Evolutionary conservation across 2,329 filamentous ascomycete genomes (phyloP).

Genomic region (Trichoderma sp.): DNA sequence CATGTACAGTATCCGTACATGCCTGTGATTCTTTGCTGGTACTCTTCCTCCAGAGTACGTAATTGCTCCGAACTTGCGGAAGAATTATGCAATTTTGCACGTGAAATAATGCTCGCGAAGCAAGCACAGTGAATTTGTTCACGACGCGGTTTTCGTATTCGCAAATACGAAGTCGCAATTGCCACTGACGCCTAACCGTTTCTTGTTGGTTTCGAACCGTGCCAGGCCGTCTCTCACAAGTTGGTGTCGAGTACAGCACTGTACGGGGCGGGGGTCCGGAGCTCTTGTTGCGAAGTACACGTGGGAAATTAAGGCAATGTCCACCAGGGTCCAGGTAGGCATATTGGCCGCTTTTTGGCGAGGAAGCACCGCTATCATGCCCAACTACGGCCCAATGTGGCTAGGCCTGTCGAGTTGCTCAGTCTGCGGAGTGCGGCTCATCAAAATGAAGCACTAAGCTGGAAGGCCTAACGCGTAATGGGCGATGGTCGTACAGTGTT

Average conservation of each 20-base stretch:
- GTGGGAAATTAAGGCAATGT: conserved; percentile 21
- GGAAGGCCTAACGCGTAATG: not conserved
- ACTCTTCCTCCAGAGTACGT: too few relatives aligned
- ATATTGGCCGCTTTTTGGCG: not conserved
- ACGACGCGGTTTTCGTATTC: not conserved
- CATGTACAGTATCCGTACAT: not conserved
- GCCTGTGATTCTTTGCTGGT: not conserved
- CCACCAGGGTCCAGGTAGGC: conserved; percentile 13
- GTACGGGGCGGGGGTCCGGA: conserved; percentile 17
- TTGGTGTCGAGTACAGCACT: not conserved
- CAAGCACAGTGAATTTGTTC: not conserved
- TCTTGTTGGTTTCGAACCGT: conserved; percentile 21
- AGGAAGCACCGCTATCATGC: conserved; percentile 4
- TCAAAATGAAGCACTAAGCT: not conserved
- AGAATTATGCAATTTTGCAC: not conserved
- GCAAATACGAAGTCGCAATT: conserved; percentile 10
- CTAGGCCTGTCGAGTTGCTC: conserved; percentile 1
- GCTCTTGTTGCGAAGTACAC: not conserved
- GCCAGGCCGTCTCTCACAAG: conserved; percentile 1
- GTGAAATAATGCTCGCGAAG: not conserved
- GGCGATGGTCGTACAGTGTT: not conserved
- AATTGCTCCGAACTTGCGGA: too few relatives aligned
- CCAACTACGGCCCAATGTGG: conserved; percentile 18
- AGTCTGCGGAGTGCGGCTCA: not conserved
- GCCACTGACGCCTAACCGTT: conserved; percentile 17